Conservation (phyloP, 1,284 basidiomycete species). For the Clitocybe nebularis region DNA sequence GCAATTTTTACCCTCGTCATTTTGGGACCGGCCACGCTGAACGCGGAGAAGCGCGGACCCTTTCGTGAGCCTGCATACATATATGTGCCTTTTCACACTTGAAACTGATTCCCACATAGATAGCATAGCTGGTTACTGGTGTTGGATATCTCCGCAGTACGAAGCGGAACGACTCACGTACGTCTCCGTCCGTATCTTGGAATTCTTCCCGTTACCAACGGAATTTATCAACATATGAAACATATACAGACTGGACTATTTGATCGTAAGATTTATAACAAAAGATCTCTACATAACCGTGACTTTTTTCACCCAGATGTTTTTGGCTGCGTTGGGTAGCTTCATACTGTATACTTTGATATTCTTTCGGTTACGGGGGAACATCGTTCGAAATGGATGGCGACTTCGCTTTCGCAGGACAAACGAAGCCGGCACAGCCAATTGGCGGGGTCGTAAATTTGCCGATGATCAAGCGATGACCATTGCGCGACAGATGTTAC, state of each 20-base stretch:
- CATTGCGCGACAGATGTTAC: conserved; percentile 46
- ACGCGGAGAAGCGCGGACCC: conserved; percentile 32
- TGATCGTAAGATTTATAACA: conserved; percentile 34
- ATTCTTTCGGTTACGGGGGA: conserved; percentile 46
- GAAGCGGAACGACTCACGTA: conserved; percentile 40
- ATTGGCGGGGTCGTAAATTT: conserved; percentile 14
- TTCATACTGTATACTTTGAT: conserved; percentile 44
- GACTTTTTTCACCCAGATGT: conserved; percentile 43
- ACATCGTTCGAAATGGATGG: conserved; percentile 36
- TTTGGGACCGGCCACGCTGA: conserved; percentile 39
- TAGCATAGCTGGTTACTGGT: conserved; percentile 51
- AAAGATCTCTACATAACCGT: conserved; percentile 4
- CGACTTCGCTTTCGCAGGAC: conserved; percentile 28
- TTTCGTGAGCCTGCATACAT: conserved; percentile 37
- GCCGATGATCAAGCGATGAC: conserved; percentile 30
- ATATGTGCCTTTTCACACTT: neutral
- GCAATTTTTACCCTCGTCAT: conserved; percentile 39
- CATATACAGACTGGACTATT: conserved; percentile 38
- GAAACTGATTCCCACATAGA: conserved; percentile 13
- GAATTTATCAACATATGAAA: neutral
- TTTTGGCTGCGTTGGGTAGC: conserved; percentile 40
- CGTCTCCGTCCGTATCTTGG: conserved; percentile 16
- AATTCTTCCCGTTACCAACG: neutral
- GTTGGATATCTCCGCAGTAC: conserved; percentile 50
- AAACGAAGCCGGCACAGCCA: conserved; percentile 14